phyloP scores from a whole-genome alignment of 148 eudicot genomes.

The Fallopia convolvulus region DNA sequence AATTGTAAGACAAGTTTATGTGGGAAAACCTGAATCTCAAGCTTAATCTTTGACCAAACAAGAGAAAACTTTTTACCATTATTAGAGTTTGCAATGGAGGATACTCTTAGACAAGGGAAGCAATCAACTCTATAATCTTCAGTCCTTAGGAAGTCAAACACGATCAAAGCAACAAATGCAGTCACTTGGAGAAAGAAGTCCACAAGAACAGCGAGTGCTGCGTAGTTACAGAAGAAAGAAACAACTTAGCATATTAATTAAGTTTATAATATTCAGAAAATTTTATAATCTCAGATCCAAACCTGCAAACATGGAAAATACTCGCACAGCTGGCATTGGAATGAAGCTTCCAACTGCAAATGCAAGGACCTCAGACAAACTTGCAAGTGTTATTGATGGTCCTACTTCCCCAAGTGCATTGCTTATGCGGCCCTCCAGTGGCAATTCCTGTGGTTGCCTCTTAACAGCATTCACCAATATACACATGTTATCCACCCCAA shows the following conservation, averaged over 20 bases:
- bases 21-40: not conserved
- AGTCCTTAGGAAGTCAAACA: conserved; percentile 81
- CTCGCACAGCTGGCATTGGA: conserved; percentile 98
- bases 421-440: conserved; percentile 81
- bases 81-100: conserved; percentile 42
- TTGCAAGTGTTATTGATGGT: conserved; percentile 94
- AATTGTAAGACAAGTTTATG: not conserved
- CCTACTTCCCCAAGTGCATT: conserved; percentile 98
- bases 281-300: not conserved
- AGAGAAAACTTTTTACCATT: conserved; percentile 36
- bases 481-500: conserved; percentile 99
- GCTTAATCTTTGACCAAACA: not conserved
- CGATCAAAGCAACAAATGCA: conserved; percentile 94
- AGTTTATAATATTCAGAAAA: not conserved
- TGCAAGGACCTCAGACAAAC: conserved; percentile 91
- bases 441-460: conserved; percentile 74
- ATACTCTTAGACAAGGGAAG: conserved; percentile 68
- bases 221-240: conserved; percentile 15
- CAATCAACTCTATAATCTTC: conserved; percentile 91
- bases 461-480: conserved; percentile 93
- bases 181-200: conserved; percentile 98
- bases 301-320: conserved; percentile 99
- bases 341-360: conserved; percentile 98
- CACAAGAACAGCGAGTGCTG: conserved; percentile 93
- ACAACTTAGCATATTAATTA: conserved; percentile 17